phyloP scores from a whole-genome alignment of 1,284 basidiomycete genomes.

The Porodaedalea pini region DNA sequence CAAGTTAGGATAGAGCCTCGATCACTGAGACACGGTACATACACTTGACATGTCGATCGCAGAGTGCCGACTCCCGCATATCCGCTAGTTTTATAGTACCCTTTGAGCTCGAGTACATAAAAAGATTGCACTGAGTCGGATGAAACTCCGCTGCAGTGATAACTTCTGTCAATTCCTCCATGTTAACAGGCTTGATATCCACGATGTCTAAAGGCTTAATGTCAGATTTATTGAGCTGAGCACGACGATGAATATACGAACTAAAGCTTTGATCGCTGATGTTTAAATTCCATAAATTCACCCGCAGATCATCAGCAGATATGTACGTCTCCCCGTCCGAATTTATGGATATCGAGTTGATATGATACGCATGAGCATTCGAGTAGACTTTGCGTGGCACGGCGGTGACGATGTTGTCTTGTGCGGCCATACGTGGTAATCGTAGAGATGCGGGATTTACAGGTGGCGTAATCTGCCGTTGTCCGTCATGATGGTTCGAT shows the following conservation, averaged over 20 bases:
- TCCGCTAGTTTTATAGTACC: conserved; percentile 99
- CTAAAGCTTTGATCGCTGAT: conserved; percentile 99
- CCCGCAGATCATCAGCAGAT: conserved; percentile 93
- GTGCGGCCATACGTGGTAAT: conserved; percentile 86
- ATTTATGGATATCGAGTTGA: conserved; percentile 99
- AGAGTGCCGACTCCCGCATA: conserved; percentile 97
- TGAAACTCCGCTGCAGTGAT: conserved; percentile 99
- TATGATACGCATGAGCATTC: conserved; percentile 99
- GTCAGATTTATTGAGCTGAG: conserved; percentile 1
- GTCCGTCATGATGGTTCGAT: conserved; percentile 89
- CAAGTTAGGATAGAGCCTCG: conserved; percentile 12
- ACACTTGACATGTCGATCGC: conserved; percentile 97
- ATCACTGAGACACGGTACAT: conserved; percentile 32
- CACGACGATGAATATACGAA: conserved; percentile 44
- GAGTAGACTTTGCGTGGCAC: conserved; percentile 99
- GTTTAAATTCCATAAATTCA: conserved; percentile 98
- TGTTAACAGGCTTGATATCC: conserved; percentile 99
- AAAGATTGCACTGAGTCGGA: conserved; percentile 94
- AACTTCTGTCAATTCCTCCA: conserved; percentile 99
- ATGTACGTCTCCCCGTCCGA: conserved; percentile 99
- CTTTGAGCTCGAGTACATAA: conserved; percentile 99
- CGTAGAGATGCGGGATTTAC: conserved; percentile 57
- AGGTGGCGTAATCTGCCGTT: conserved; percentile 61
- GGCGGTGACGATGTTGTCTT: conserved; percentile 98
- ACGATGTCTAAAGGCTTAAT: conserved; percentile 77